phyloP scores from a whole-genome alignment of 441 rosid genomes.

The Flueggea neowawraea region DNA sequence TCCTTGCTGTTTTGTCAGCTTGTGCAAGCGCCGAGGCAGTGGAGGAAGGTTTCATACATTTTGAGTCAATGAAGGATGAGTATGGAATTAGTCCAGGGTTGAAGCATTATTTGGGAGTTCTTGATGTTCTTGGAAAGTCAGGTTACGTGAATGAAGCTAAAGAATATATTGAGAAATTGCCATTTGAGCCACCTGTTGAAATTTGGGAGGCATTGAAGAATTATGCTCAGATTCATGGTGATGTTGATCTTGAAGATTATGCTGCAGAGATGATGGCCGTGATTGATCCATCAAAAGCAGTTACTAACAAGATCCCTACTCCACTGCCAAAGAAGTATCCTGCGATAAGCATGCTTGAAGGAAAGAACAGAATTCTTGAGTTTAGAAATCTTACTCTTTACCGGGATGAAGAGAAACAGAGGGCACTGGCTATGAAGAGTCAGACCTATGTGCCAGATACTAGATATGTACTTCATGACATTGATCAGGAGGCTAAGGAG shows the following conservation, averaged over 20 bases:
- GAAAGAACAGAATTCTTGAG: constrained; percentile 55
- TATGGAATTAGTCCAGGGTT: constrained; percentile 48
- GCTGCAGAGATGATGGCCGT: constrained; percentile 58
- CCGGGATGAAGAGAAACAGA: constrained; percentile 67
- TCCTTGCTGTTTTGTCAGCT: constrained; percentile 59
- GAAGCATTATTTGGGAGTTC: constrained; percentile 63
- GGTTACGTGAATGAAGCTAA: constrained; percentile 70
- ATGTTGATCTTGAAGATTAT: constrained; percentile 72
- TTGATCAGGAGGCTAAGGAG: constrained; percentile 81
- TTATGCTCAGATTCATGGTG: constrained; percentile 68
- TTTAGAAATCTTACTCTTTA: constrained; percentile 51
- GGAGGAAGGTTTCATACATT: constrained; percentile 84
- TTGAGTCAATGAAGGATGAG: constrained; percentile 64
- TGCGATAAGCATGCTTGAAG: constrained; percentile 59
- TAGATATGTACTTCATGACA: constrained; percentile 67
- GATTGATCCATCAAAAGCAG: constrained; percentile 62
- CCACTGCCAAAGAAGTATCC: constrained; percentile 50
- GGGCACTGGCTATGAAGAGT: constrained; percentile 45
- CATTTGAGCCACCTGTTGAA: constrained; percentile 59
- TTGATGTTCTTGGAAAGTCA: constrained; percentile 78
- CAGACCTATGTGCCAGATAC: constrained; percentile 71
- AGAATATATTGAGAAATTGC: constrained; percentile 54
- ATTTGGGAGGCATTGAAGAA: constrained; percentile 68
- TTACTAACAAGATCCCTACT: constrained; percentile 18
- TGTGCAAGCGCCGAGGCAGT: constrained; percentile 75